Base-by-base conservation (phyloP, 805 yeast species). In the Ogataea degrootiae region DNA sequence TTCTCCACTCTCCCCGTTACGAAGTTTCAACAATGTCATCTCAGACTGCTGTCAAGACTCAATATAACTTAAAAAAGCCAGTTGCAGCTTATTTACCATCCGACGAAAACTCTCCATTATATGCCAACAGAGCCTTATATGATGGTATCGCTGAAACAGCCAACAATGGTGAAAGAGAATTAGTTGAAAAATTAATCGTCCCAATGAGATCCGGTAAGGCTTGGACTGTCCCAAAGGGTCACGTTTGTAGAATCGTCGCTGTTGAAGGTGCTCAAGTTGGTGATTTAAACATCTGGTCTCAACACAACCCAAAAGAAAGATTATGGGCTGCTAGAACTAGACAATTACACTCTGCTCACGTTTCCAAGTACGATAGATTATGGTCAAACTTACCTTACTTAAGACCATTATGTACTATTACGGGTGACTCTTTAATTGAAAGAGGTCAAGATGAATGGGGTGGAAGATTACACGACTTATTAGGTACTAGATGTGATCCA, bases 191-290 rank as follows among this genome's bases (percentile, higher is more conserved):
- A 7, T 68, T 76, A 48, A 58, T 65, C 5, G 73, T 80, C 48
- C 74, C 77, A 21, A 79, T 81, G 36, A 67, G 86, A 52, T 70
- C 82, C 2, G 88, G 83, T 3, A 69, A 74, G 41, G 84, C 86
- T 0, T 79, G 83, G 69, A 76, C 76, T 50, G 79, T 81, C n/a
- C 82, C 83, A 16, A 80, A 80, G 19, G 81, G 79, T 22, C 70
- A 76, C 31, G 74, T 82, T 31, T 79, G 83, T 49, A 68, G 87
- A 37, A 69, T 82, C 46, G 75, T 80, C 3, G 77, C 85, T 1
- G 82, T 85, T 2, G 81, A 82, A 55, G 87, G 87, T 5, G 84
- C 88, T 2, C 87, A 82, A 61, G 87, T 82, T 17, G 81, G 85
- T 57, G 87, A 82, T 58, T 73, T 82, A 62, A 82, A 82, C 63